Conservation (phyloP, 2,329 filamentous ascomycete genomes). For the Teratosphaeria viscida region DNA sequence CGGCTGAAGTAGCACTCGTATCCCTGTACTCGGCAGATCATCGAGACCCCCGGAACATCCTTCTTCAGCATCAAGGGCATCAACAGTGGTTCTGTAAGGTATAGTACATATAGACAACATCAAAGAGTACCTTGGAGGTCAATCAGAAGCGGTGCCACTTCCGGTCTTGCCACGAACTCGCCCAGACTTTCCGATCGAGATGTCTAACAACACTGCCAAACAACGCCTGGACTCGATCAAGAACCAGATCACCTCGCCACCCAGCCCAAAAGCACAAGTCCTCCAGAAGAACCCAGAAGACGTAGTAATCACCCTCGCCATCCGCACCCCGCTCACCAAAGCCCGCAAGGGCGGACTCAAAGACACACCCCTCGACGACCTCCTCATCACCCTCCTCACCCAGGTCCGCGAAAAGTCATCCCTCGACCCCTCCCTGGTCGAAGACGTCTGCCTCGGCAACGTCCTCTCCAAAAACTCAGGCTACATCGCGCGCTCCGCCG, state of each 20-base stretch:
- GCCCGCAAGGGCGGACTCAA: conserved; percentile 86
- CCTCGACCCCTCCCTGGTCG: conserved; percentile 21
- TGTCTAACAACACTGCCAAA: neutral
- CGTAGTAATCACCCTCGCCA: conserved; percentile 84
- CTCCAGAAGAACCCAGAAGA: conserved; percentile 66
- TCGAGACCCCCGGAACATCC: too few species aligned
- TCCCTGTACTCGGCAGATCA: neutral
- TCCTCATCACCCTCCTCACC: conserved; percentile 73
- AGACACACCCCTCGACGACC: conserved; percentile 78
- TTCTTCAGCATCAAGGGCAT: too few species aligned
- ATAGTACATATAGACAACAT: too few species aligned
- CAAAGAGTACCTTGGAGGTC: too few species aligned
- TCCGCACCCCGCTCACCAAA: conserved; percentile 81
- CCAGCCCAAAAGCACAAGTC: neutral
- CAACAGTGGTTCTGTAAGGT: too few species aligned
- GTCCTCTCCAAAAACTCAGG: conserved; percentile 71
- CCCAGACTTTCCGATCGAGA: neutral
- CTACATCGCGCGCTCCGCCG: conserved; percentile 78
- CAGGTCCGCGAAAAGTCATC: conserved; percentile 28
- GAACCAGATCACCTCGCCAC: neutral
- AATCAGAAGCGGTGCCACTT: too few species aligned
- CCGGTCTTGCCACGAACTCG: neutral
- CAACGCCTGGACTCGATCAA: neutral
- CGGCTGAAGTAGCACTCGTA: neutral
- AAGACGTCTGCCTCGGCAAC: conserved; percentile 83